Evolutionary conservation across 768 basidiomycete species (phyloP).

Genomic region (Heimioporus sp.): DNA sequence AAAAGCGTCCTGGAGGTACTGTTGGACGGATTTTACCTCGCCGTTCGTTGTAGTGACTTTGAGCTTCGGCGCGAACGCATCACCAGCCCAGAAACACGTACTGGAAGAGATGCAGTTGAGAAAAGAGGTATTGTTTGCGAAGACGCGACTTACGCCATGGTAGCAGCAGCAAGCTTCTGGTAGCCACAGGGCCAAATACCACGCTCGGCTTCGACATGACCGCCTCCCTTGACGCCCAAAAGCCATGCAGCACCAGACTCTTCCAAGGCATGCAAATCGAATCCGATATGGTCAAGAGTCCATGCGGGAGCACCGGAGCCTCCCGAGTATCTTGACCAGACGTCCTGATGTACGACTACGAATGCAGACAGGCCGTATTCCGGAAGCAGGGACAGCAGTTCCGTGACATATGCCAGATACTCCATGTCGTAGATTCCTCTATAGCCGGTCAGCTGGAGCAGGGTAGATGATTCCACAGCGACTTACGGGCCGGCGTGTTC

Average conservation of each 20-base stretch:
- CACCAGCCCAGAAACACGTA: constrained; percentile 92
- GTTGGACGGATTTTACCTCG: constrained; percentile 64
- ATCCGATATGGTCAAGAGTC: constrained; percentile 86
- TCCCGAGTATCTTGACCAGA: constrained; percentile 93
- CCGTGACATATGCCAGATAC: constrained; percentile 77
- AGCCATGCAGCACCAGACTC: constrained; percentile 87
- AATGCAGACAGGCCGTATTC: constrained; percentile 72
- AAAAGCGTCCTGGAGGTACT: constrained; percentile 80
- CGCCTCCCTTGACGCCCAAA: constrained; percentile 71
- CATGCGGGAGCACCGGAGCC: constrained; percentile 97
- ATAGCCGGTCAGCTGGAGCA: not conserved
- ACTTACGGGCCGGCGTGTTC: constrained; percentile 92
- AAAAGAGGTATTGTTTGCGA: not conserved
- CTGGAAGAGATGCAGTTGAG: constrained; percentile 34
- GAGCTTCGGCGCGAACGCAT: constrained; percentile 79
- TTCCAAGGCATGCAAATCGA: constrained; percentile 78
- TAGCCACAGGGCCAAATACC: constrained; percentile 95
- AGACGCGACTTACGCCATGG: constrained; percentile 70
- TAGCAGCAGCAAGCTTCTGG: constrained; percentile 88
- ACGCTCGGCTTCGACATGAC: constrained; percentile 72
- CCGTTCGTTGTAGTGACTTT: constrained; percentile 47
- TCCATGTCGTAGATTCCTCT: constrained; percentile 84
- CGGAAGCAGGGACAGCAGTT: constrained; percentile 66
- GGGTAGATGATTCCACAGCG: not conserved
- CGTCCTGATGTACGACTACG: constrained; percentile 88